Conservation (phyloP, 1,139 yeast species). For the Pneumocystis wakefieldiae region DNA sequence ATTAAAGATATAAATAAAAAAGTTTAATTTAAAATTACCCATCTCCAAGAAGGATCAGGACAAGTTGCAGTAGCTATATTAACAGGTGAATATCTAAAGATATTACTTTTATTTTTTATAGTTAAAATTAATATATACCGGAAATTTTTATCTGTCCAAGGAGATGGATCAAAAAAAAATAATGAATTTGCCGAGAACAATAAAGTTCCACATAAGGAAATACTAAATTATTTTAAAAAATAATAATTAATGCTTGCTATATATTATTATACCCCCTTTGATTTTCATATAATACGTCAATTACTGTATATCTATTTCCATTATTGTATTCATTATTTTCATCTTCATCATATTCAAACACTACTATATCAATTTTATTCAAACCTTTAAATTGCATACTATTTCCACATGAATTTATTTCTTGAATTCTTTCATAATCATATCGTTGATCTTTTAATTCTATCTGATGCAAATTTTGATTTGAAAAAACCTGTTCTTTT, state of each 20-base stretch:
- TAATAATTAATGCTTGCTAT: background rate
- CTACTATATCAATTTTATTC: no score
- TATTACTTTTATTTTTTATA: constrained; percentile 1
- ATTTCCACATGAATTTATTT: background rate
- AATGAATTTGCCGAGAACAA: constrained; percentile 42
- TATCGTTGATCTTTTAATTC: background rate
- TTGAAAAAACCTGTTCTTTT: background rate
- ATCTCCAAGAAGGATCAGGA: constrained; percentile 54
- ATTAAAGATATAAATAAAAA: background rate
- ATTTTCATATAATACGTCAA: constrained; percentile 38
- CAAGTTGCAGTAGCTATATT: constrained; percentile 36
- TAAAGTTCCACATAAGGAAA: constrained; percentile 49
- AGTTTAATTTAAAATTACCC: constrained; percentile 27
- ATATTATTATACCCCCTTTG: constrained; percentile 38
- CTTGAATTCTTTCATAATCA: background rate
- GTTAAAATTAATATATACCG: constrained; percentile 4
- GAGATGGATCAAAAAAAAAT: constrained; percentile 29
- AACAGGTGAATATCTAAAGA: constrained; percentile 21
- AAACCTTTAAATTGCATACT: background rate
- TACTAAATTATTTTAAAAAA: constrained; percentile 7
- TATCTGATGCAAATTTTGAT: background rate
- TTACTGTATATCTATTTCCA: constrained; percentile 12
- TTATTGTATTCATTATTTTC: background rate
- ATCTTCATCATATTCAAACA: background rate
- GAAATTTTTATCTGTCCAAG: constrained; percentile 16